Evolutionary conservation across 1,139 yeast species (phyloP).

Genomic region (Pichia norvegensis): DNA sequence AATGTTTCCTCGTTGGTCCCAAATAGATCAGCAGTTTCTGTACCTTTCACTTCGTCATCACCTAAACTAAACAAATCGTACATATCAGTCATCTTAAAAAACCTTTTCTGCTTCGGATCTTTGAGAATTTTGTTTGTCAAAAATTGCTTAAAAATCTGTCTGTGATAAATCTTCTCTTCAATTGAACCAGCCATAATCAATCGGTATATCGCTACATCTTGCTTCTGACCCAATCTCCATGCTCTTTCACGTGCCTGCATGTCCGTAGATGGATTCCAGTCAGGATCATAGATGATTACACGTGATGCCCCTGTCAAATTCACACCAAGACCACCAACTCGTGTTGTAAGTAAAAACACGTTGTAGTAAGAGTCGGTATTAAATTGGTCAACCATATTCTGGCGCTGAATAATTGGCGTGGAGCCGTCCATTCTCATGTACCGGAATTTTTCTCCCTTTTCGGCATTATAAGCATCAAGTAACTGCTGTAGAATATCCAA

Average conservation of each 20-base stretch:
- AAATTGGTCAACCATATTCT: slow-evolving; percentile 70
- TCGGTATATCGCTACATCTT: slow-evolving; percentile 87
- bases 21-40: slow-evolving; percentile 60
- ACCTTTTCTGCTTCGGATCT: slow-evolving; percentile 90
- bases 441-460: slow-evolving; percentile 27
- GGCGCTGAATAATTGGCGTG: slow-evolving; percentile 72
- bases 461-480: slow-evolving; percentile 34
- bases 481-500: slow-evolving; percentile 72
- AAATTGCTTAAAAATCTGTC: slow-evolving; percentile 94
- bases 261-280: slow-evolving; percentile 98
- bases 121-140: slow-evolving; percentile 87
- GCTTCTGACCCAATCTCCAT: slow-evolving; percentile 93
- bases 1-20: slow-evolving; percentile 41
- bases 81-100: slow-evolving; percentile 84
- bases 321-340: slow-evolving; percentile 94
- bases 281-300: slow-evolving; percentile 92
- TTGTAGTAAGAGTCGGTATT: slow-evolving; percentile 51
- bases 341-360: slow-evolving; percentile 77
- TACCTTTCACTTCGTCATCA: slow-evolving; percentile 59
- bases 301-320: slow-evolving; percentile 93
- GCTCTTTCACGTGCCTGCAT: slow-evolving; percentile 95
- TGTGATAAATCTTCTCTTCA: slow-evolving; percentile 92
- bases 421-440: slow-evolving; percentile 92
- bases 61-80: slow-evolving; percentile 86
- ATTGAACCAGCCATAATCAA: slow-evolving; percentile 92